Conservation (phyloP, 805 yeast species). For the Candida awuae region DNA sequence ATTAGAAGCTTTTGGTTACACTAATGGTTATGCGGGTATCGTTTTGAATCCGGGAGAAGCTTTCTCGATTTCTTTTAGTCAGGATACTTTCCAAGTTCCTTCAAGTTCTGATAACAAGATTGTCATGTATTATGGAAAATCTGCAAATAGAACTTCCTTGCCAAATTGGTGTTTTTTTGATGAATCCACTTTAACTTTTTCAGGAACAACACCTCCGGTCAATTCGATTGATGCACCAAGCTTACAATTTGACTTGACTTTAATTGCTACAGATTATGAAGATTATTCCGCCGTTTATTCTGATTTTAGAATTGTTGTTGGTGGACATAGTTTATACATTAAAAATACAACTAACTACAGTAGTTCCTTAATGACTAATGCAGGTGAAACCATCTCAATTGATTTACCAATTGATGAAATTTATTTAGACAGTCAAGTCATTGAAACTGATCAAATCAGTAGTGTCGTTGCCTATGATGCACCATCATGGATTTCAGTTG, state of each 20-base stretch:
- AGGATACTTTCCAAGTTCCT: constrained; percentile 45
- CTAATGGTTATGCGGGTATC: constrained; percentile 69
- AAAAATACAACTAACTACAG: constrained; percentile 40
- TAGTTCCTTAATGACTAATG: constrained; percentile 53
- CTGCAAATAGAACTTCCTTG: constrained; percentile 75
- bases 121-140: constrained; percentile 69
- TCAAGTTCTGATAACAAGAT: constrained; percentile 40
- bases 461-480: constrained; percentile 39
- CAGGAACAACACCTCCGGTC: constrained; percentile 83
- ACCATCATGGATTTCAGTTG: constrained; percentile 53
- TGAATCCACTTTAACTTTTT: constrained; percentile 51
- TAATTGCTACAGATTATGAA: constrained; percentile 70
- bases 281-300: constrained; percentile 70
- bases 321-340: constrained; percentile 80
- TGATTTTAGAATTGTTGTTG: constrained; percentile 66
- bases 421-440: constrained; percentile 50
- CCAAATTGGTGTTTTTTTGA: constrained; percentile 87
- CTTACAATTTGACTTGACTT: constrained; percentile 52
- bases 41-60: constrained; percentile 63
- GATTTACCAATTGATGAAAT: constrained; percentile 58
- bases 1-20: constrained; percentile 56
- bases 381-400: constrained; percentile 44
- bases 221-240: constrained; percentile 88
- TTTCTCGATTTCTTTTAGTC: constrained; percentile 59
- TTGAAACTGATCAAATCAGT: constrained; percentile 47